Evolutionary conservation across 345 rosid species (phyloP).

Genomic region (Stellera chamaejasme): DNA sequence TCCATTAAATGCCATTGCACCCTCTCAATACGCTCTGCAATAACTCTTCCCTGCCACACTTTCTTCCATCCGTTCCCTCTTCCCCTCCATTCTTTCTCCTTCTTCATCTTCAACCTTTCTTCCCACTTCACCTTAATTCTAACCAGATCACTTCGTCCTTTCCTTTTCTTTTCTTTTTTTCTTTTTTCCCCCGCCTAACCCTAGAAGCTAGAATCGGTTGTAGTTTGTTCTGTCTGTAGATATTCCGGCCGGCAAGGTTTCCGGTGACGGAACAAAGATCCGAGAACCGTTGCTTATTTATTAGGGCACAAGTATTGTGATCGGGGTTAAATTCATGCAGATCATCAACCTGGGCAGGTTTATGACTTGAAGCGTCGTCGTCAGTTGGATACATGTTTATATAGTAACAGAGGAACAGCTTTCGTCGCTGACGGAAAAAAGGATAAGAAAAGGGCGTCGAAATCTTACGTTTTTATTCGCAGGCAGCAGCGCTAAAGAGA

Average conservation of each 20-base stretch:
- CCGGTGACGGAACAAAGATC: too few relatives aligned
- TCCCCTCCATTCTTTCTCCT: background rate
- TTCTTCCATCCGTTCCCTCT: slow-evolving; percentile 24
- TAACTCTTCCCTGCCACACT: slow-evolving; percentile 42
- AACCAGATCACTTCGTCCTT: too few relatives aligned
- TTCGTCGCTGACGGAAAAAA: too few relatives aligned
- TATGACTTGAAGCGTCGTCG: background rate
- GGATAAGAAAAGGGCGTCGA: too few relatives aligned
- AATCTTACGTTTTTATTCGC: slow-evolving; percentile 12
- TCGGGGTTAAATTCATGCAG: too few relatives aligned
- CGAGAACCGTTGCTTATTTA: background rate
- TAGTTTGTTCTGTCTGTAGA: too few relatives aligned
- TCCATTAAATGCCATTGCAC: slow-evolving; percentile 74
- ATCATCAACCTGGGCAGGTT: background rate
- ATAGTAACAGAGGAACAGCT: too few relatives aligned
- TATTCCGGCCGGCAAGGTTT: too few relatives aligned
- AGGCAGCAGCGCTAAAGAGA: slow-evolving; percentile 16
- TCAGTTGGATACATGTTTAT: too few relatives aligned
- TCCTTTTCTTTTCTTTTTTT: background rate
- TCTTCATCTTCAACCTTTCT: slow-evolving; percentile 2
- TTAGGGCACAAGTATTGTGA: slow-evolving; percentile 3
- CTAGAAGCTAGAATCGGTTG: background rate
- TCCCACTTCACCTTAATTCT: background rate
- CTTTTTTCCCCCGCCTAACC: background rate
- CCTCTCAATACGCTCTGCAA: slow-evolving; percentile 65